Evolutionary conservation across 306 rosid species (phyloP).

Genomic region (Fagus crenata): DNA sequence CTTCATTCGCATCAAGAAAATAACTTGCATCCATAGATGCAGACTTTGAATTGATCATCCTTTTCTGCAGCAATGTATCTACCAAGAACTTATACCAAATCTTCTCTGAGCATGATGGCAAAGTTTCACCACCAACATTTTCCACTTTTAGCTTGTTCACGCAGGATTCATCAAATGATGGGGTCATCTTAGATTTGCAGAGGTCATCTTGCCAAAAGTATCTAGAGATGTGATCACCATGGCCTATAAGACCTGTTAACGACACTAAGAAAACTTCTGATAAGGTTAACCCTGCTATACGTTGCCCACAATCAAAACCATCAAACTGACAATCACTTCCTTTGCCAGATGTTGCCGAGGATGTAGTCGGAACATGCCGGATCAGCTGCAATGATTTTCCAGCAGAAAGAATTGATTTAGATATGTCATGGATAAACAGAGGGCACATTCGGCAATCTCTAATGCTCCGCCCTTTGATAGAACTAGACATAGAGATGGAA

Average conservation of each 20-base stretch:
- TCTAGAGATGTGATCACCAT: constrained; percentile 74
- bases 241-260: constrained; percentile 77
- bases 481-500: constrained; percentile 42
- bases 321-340: constrained; percentile 52
- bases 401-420: constrained; percentile 79
- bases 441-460: constrained; percentile 65
- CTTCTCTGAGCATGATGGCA: constrained; percentile 52
- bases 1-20: constrained; percentile 25
- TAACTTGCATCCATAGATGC: constrained; percentile 32
- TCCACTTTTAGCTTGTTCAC: constrained; percentile 36
- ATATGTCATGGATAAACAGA: constrained; percentile 70
- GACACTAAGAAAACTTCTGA: constrained; percentile 83
- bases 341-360: constrained; percentile 41
- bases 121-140: constrained; percentile 33
- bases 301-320: constrained; percentile 47
- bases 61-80: constrained; percentile 59
- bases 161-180: constrained; percentile 36
- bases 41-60: constrained; percentile 43
- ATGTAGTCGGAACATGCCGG: constrained; percentile 55
- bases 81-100: constrained; percentile 68
- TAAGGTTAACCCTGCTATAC: constrained; percentile 66
- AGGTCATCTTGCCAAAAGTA: constrained; percentile 58
- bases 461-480: constrained; percentile 44
- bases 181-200: constrained; percentile 28
- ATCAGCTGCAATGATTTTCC: constrained; percentile 95